A percentile compares a stretch with the other conserved stretches of the same genome.
Conservation (phyloP, 1,284 basidiomycete genomes). For the Rhodotorula sp. region DNA sequence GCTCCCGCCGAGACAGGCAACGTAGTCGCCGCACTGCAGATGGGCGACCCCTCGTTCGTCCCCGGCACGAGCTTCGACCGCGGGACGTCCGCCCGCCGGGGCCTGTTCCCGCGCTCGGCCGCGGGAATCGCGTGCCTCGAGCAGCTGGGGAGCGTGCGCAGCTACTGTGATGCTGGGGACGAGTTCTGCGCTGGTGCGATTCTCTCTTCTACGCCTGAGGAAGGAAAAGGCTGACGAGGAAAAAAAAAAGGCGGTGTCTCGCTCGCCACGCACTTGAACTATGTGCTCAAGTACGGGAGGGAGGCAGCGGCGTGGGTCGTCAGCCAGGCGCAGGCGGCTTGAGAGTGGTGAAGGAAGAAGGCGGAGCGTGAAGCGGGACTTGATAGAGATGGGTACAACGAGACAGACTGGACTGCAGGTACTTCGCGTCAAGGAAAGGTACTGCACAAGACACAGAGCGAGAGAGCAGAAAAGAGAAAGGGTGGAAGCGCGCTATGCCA, state of each 20-base stretch:
- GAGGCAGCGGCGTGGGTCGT: constrained; percentile 6
- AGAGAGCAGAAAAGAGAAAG: too few relatives aligned
- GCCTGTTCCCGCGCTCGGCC: neutral
- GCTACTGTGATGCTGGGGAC: constrained; percentile 8
- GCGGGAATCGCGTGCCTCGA: neutral
- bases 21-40: constrained; percentile 1
- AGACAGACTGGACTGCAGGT: too few relatives aligned
- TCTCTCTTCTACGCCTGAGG: neutral
- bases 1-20: neutral
- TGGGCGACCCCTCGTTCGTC: constrained; percentile 17
- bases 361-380: too few relatives aligned
- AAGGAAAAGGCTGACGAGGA: too few relatives aligned
- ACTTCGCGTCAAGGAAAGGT: too few relatives aligned
- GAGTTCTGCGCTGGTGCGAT: constrained; percentile 10
- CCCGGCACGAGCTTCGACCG: constrained; percentile 1
- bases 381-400: too few relatives aligned
- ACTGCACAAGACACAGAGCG: too few relatives aligned
- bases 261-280: neutral
- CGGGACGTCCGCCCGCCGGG: neutral
- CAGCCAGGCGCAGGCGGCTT: neutral
- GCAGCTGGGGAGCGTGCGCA: neutral
- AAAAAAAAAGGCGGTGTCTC: neutral
- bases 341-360: too few relatives aligned
- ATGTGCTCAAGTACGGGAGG: neutral
- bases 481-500: neutral